Base-by-base conservation (phyloP, 306 rosid species). In the Astragalus membranaceus region DNA sequence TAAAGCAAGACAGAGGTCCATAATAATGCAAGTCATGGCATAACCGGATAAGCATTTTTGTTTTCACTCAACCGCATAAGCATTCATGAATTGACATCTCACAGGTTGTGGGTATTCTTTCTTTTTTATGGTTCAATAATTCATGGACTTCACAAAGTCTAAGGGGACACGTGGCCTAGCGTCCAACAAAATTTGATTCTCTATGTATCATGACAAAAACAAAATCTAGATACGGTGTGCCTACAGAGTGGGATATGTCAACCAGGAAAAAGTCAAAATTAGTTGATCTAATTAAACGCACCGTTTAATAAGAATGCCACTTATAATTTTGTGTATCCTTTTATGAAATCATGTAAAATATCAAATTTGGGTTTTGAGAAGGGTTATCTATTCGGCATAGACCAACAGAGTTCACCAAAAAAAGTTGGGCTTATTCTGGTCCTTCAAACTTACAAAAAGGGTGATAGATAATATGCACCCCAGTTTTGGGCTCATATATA, bases 171-270 rank as follows among this genome's bases (percentile, higher is more conserved):
- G 17, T 57, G 41, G 64, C 48, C 39, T 36, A 14, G 66, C 13
- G 2, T 64, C 51, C 58, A 51, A 56, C 64, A 56, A 48, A 48
- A 16, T 72, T 50, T 54, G 52, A 57, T 60, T 50, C 10, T 56
- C 50, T 15, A 1, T 53, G 54, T 53, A 15, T 62, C 13, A 64
- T 64, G 78, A 74, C 72, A 53, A 56, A 54, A 64, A 53, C 72
- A 53, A 54, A 54, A 30, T 64, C 58, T 15, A 14, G 66, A 57
- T 57, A 7, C 20, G 52, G 43, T 65, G 43, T 65, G 26, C 50
- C 47, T 17, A 12, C 39, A 14, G 2, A 73, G 10, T 61, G 12
- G 78, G 71, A 73, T 73, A 6, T 61, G 29, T 23, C 42, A 36
- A 11, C 11, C 3, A 9, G 44, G 44, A 41, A 1, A 7, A 3